phyloP scores from a whole-genome alignment of 2,329 filamentous ascomycete genomes.

The Penicillium sp. region DNA sequence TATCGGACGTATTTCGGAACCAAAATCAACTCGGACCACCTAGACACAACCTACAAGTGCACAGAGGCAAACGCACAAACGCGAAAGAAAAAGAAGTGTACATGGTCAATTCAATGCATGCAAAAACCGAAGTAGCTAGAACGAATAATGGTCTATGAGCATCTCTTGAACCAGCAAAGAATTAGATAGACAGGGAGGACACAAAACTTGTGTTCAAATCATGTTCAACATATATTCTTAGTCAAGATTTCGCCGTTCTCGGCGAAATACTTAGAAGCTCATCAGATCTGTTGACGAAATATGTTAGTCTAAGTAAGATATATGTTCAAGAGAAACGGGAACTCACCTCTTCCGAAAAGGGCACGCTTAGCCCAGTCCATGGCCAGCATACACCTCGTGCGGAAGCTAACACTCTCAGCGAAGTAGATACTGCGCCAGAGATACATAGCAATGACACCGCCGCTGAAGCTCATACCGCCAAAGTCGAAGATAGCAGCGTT shows the following conservation, averaged over 20 bases:
- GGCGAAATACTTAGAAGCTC: constrained; percentile 2
- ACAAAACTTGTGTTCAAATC: background rate
- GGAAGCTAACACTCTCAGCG: constrained; percentile 90
- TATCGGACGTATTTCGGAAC: too few relatives aligned
- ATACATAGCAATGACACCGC: constrained; percentile 89
- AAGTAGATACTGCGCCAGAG: constrained; percentile 97
- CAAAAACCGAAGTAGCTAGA: background rate
- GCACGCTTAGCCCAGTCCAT: constrained; percentile 99
- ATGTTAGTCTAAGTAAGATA: background rate
- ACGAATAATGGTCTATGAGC: background rate
- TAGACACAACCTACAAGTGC: background rate
- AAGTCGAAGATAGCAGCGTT: constrained; percentile 96
- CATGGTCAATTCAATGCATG: background rate
- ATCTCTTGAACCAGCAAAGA: constrained; percentile 2
- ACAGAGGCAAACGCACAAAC: background rate
- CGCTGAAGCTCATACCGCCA: constrained; percentile 71
- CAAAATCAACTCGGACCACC: background rate
- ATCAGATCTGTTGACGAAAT: constrained; percentile 1
- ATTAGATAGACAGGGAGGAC: background rate
- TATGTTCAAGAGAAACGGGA: background rate
- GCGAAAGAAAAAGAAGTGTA: background rate
- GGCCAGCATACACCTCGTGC: constrained; percentile 81
- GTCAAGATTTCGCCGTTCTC: background rate
- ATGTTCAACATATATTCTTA: background rate
- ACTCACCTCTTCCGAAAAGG: constrained; percentile 88